Evolutionary conservation across 768 basidiomycete species (phyloP).

Genomic region (Austroboletus eburneus): DNA sequence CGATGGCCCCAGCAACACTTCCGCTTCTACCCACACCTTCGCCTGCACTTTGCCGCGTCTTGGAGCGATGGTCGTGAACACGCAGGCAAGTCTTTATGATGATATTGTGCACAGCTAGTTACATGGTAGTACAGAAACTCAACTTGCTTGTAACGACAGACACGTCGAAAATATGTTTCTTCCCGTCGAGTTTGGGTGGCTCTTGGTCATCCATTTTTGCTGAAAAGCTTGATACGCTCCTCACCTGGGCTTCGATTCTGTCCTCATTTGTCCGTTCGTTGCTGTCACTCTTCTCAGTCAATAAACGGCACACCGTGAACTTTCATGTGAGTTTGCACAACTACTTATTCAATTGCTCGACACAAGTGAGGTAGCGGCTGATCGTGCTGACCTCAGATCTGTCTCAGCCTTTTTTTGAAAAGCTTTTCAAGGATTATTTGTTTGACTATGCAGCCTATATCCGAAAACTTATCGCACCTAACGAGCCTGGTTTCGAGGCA

Average conservation of each 20-base stretch:
- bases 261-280: slow-evolving; percentile 73
- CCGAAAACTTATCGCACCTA: slow-evolving; percentile 76
- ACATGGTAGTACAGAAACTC: slow-evolving; percentile 48
- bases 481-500: slow-evolving; percentile 61
- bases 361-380: slow-evolving; percentile 54
- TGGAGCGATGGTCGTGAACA: slow-evolving; percentile 55
- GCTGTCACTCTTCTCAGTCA: slow-evolving; percentile 63
- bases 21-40: too few relatives aligned
- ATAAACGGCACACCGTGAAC: slow-evolving; percentile 63
- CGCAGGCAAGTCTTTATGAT: slow-evolving; percentile 35
- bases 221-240: slow-evolving; percentile 68
- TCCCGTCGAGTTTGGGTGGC: slow-evolving; percentile 40
- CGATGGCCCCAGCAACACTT: too few relatives aligned
- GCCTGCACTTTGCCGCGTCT: slow-evolving; percentile 53
- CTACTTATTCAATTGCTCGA: slow-evolving; percentile 78
- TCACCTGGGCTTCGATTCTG: slow-evolving; percentile 86
- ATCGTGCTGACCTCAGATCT: slow-evolving; percentile 50
- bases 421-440: slow-evolving; percentile 62
- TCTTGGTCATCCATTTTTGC: slow-evolving; percentile 43
- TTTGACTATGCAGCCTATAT: slow-evolving; percentile 76
- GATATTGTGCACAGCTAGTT: not conserved
- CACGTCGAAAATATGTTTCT: slow-evolving; percentile 54
- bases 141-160: slow-evolving; percentile 68
- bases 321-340: slow-evolving; percentile 64
- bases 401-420: slow-evolving; percentile 67